phyloP scores from a whole-genome alignment of 768 basidiomycete species.

The Pisolithus microcarpus region DNA sequence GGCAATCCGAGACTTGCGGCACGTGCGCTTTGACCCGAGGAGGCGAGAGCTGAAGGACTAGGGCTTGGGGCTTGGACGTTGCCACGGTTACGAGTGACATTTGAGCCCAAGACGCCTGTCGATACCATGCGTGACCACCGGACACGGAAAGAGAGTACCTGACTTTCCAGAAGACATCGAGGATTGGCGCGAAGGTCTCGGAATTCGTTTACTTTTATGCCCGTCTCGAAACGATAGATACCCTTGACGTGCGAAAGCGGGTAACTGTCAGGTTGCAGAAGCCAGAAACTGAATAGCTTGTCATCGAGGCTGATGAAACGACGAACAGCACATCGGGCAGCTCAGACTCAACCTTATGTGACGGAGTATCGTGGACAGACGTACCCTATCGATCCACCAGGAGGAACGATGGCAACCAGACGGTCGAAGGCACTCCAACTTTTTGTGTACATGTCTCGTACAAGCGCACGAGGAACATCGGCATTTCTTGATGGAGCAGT shows the following conservation, averaged over 20 bases:
- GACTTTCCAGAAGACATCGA: constrained; percentile 76
- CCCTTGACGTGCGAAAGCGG: constrained; percentile 78
- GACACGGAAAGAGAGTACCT: constrained; percentile 73
- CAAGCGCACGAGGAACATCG: constrained; percentile 76
- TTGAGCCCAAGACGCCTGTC: constrained; percentile 55
- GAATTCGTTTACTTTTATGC: constrained; percentile 83
- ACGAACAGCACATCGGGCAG: not conserved
- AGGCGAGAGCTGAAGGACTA: constrained; percentile 10
- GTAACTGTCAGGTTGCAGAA: constrained; percentile 70
- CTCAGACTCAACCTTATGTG: not conserved
- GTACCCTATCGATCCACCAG: constrained; percentile 82
- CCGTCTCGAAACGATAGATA: constrained; percentile 82
- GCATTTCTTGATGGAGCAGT: constrained; percentile 50
- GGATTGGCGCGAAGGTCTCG: constrained; percentile 85
- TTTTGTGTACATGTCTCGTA: constrained; percentile 88
- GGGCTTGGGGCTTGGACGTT: constrained; percentile 26
- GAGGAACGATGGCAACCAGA: constrained; percentile 83
- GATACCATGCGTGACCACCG: constrained; percentile 72
- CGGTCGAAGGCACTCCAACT: constrained; percentile 91
- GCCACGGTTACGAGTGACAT: constrained; percentile 24
- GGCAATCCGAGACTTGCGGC: constrained; percentile 49
- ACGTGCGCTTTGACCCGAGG: constrained; percentile 16
- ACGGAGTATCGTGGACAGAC: constrained; percentile 18
- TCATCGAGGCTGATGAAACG: constrained; percentile 62
- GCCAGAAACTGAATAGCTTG: constrained; percentile 87